Base-by-base conservation (phyloP, 1,139 yeast genomes). In the Blastobotrys persicus region DNA sequence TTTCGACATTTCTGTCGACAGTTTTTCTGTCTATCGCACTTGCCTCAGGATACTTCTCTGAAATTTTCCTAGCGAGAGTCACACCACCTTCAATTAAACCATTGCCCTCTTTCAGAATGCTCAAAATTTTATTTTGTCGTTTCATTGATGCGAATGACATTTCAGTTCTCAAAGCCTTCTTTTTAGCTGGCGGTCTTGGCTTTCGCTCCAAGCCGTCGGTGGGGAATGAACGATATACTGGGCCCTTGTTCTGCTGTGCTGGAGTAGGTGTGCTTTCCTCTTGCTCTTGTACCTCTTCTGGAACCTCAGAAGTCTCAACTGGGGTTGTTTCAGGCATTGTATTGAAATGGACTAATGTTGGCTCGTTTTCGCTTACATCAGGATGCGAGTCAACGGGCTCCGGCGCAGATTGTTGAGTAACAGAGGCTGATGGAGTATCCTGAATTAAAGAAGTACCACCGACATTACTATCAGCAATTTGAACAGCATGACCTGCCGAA, bases 1-100 rank as follows among this genome's bases (percentile, higher is more conserved):
- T 53, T 2, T 54, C 43, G 3, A 66, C 49, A 40, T 60, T 66
- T 9, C 62, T 59, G 6, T 45, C 47, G 32, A 63, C 57, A 0
- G 75, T 71, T 48, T 61, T 66, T 18, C 64, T 58, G 45, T 71
- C 75, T 42, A 69, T 58, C 2, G 48, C 51, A 32, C 64, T 63
- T 0, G 63, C 63, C 16, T 55, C 51, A 3, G 56, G 44, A 18
- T 57, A 47, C 42, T 55, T 59, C 7, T 56, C 60, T 40, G 62
- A 58, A 4, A 68, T 45, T 6, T 54, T 58, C 11, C 50, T 45
- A 4, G 56, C 47, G 9, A 71, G 55, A 12, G 50, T 48, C 2
- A 47, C 40, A 1, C 67, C 69, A 2, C 66, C 63, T 28, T 62
- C 67, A 31, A 64, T 52, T 2, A 67, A 65, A 5, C 75, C 75